Evolutionary conservation across 805 yeast species (phyloP).

Genomic region (Cyberlindnera bimundalis): DNA sequence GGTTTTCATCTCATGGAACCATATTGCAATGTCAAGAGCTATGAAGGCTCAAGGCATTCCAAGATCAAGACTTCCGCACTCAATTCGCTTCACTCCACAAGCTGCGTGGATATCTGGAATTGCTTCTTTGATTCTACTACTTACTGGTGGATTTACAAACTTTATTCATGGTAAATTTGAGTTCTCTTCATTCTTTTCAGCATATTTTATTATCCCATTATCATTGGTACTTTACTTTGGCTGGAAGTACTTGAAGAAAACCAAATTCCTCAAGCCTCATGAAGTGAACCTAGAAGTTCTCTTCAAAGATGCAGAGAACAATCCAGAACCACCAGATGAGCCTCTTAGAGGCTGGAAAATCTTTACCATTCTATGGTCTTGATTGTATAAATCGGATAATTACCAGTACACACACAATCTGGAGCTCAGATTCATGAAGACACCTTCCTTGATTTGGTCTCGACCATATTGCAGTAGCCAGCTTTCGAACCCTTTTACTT

Average conservation of each 20-base stretch:
- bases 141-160: slow-evolving; percentile 34
- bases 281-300: slow-evolving; percentile 39
- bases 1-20: slow-evolving; percentile 30
- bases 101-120: slow-evolving; percentile 32
- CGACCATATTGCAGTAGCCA: too few relatives aligned
- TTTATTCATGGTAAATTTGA: slow-evolving; percentile 32
- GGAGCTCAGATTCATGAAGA: too few relatives aligned
- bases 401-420: too few relatives aligned
- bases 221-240: slow-evolving; percentile 26
- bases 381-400: too few relatives aligned
- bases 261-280: slow-evolving; percentile 30
- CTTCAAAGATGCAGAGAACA: slow-evolving; percentile 29
- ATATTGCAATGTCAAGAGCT: slow-evolving; percentile 32
- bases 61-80: slow-evolving; percentile 15
- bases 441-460: too few relatives aligned
- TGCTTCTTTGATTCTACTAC: slow-evolving; percentile 26
- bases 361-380: slow-evolving; percentile 16
- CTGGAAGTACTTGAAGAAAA: slow-evolving; percentile 33
- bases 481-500: too few relatives aligned
- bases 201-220: slow-evolving; percentile 26
- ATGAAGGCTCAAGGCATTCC: slow-evolving; percentile 34
- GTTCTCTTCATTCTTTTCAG: slow-evolving; percentile 10
- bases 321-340: slow-evolving; percentile 26
- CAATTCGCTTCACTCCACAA: slow-evolving; percentile 12
- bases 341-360: slow-evolving; percentile 16